These are phyloP conservation scores for Rhizopogon salebrosus DNA, from an alignment of 768 basidiomycete species.

Conservation along the genomic window DNA sequence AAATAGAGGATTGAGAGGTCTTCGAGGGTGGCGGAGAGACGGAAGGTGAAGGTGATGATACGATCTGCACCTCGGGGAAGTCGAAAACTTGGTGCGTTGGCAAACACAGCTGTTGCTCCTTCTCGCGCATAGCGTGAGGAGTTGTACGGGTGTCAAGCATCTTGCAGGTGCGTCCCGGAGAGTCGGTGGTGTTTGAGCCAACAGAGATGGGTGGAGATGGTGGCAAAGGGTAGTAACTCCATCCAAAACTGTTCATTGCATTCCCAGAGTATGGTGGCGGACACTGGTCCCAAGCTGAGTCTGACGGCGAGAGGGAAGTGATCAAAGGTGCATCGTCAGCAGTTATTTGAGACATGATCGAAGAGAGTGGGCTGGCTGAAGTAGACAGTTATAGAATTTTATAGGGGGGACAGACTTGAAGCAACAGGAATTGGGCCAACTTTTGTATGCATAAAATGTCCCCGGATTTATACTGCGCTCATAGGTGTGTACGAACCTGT, in stretches of 20 bases:
- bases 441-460: constrained; percentile 11
- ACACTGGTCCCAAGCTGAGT: constrained; percentile 45
- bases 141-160: constrained; percentile 49
- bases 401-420: constrained; percentile 6
- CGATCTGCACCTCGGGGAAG: constrained; percentile 34
- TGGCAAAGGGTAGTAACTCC: constrained; percentile 45
- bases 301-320: constrained; percentile 40
- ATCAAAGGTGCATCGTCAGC: constrained; percentile 53
- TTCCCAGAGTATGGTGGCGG: constrained; percentile 30
- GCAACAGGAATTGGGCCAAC: constrained; percentile 13
- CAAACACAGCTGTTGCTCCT: constrained; percentile 50
- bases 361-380: constrained; percentile 15
- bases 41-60: constrained; percentile 31
- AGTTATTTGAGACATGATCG: constrained; percentile 56
- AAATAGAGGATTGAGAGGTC: constrained; percentile 29
- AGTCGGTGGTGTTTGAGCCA: constrained; percentile 37
- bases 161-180: constrained; percentile 38
- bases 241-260: constrained; percentile 35
- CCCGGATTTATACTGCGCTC: constrained; percentile 28
- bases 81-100: constrained; percentile 75
- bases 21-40: constrained; percentile 24
- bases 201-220: constrained; percentile 46
- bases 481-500: constrained; percentile 25
- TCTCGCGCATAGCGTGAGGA: constrained; percentile 38
- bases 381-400: constrained; percentile 6